Evolutionary conservation across 2,329 filamentous ascomycete species (phyloP).

Genomic region (Diaporthe australafricana): DNA sequence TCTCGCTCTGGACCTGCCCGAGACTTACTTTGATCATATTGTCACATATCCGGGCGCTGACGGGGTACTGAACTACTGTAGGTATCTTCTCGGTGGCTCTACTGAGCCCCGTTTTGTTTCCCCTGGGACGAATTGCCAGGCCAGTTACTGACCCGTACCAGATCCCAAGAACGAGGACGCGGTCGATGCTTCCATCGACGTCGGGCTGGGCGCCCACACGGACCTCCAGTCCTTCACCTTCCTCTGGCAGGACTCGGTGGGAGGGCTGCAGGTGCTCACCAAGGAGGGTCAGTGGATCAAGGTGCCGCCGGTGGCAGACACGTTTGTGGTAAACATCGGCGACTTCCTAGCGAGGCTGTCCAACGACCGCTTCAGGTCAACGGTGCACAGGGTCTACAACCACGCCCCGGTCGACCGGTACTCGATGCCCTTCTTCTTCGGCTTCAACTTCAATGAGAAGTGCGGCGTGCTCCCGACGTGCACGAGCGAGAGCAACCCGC

Average conservation of each 20-base stretch:
- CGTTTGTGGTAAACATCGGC: slow-evolving; percentile 64
- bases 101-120: no score
- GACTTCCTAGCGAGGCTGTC: slow-evolving; percentile 64
- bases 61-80: slow-evolving; percentile 48
- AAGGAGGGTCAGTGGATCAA: slow-evolving; percentile 58
- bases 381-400: slow-evolving; percentile 62
- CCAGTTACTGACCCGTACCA: neutral
- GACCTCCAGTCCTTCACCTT: slow-evolving; percentile 62
- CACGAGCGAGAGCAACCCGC: slow-evolving; percentile 56
- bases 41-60: slow-evolving; percentile 39
- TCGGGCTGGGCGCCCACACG: slow-evolving; percentile 59
- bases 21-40: slow-evolving; percentile 40
- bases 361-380: slow-evolving; percentile 60
- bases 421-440: slow-evolving; percentile 68
- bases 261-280: slow-evolving; percentile 56
- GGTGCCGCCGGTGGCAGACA: slow-evolving; percentile 55
- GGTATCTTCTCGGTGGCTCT: neutral
- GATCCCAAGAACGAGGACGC: slow-evolving; percentile 51
- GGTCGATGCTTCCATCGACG: slow-evolving; percentile 46
- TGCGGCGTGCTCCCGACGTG: slow-evolving; percentile 61
- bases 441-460: slow-evolving; percentile 63
- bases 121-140: neutral
- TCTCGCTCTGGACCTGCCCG: slow-evolving; percentile 40
- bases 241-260: slow-evolving; percentile 57
- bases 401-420: slow-evolving; percentile 55